These are phyloP conservation scores for Penicillium canariense DNA, from an alignment of 495 filamentous ascomycete species.

Conservation along the genomic window DNA sequence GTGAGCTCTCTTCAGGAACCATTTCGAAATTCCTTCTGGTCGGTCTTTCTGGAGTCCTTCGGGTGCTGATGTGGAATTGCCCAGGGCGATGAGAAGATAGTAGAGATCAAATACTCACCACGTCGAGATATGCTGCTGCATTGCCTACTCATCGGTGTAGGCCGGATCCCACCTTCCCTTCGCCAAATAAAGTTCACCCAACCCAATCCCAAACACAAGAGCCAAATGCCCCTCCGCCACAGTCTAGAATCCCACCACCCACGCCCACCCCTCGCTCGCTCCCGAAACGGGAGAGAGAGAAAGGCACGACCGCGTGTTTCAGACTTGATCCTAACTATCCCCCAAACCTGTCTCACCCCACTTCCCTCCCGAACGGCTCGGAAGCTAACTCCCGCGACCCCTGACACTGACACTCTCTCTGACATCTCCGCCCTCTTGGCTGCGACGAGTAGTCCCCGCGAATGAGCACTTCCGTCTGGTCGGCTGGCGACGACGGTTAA, in stretches of 20 bases:
- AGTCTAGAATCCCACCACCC: conserved; percentile 1
- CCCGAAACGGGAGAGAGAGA: background rate
- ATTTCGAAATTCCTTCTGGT: no score
- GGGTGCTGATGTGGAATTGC: no score
- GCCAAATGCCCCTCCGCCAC: background rate
- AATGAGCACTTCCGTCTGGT: no score
- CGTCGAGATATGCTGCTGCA: no score
- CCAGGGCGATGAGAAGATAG: no score
- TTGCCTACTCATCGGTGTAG: no score
- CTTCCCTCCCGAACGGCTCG: conserved; percentile 4
- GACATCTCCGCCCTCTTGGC: background rate
- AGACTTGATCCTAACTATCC: background rate
- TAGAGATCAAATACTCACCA: no score
- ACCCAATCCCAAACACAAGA: background rate
- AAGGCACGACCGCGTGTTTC: background rate
- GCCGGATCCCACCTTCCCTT: no score
- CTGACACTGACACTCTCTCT: background rate
- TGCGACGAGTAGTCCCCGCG: background rate
- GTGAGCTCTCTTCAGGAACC: no score
- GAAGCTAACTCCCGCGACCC: background rate
- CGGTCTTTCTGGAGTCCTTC: no score
- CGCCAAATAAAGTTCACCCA: background rate
- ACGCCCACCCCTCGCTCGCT: background rate
- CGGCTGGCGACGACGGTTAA: no score
- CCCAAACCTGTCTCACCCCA: background rate